Base-by-base conservation (phyloP, 345 rosid genomes). In the Orychophragmus violaceus region DNA sequence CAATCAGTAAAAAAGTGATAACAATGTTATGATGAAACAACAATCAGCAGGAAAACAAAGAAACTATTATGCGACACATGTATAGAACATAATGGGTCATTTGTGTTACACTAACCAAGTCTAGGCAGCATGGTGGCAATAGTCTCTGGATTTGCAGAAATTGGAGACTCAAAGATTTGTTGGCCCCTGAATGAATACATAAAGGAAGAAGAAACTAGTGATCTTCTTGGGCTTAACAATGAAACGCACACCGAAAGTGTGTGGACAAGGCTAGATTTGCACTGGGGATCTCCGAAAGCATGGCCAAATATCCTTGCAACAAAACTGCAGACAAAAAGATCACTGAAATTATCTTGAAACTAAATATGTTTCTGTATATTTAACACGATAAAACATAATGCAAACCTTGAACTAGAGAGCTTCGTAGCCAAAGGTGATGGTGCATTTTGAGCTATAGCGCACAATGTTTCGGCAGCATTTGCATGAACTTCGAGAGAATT, bases 161-260 rank as follows among this genome's bases (percentile, higher is more conserved):
- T 78, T 23, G 96, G 89, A 72, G 90, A 72, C 77, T 85, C 97
- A n/a, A 80, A 86, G 75, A 90, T 85, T 76, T 88, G 94, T 58
- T 88, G 97, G 56, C 85, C 80, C 45, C 89, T 86, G 69, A 90
- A 93, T 66, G 95, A 83, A 72, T 87, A 84, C 87, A 93, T 76
- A 53, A 85, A 83, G 69, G 94, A 81, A 45, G 90, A 88, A 73
- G 90, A 70, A 51, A 82, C 49, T 30, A 92, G 82, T n/a, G 87
- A 84, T 82, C 96, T 84, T 77, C 84, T 86, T 53, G 98, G 98
- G 84, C 91, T 95, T 83, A 90, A 64, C 82, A 93, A 70, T 11
- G 96, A 90, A 64, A 93, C 90, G 77, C 98, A 93, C 59, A 93
- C 98, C 22, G 97, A 90, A 62, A 93, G 94, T 7, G 97, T 86